Base-by-base conservation (phyloP, 441 rosid genomes). In the Omphalea diandra region DNA sequence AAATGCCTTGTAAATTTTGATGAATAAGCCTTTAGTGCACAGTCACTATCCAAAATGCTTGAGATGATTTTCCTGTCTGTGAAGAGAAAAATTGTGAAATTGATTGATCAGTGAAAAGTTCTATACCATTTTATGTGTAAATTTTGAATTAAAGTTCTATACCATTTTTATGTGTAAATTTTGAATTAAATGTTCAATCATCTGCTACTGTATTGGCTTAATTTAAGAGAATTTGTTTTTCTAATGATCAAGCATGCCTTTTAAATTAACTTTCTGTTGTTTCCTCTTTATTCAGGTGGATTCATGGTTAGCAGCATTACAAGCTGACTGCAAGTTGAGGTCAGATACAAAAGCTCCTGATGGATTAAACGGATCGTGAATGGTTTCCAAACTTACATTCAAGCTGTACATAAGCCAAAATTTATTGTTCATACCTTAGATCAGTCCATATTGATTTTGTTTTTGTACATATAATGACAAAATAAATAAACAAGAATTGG, bases 301-400 rank as follows among this genome's bases (percentile, higher is more conserved):
- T 70, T 76, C 94, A 3, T 94, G 98, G 98, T 55, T 91, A 76
- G 74, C 79, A 15, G 80, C 85, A 56, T 70, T 94, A 75, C 77
- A 78, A 64, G 55, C 66, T 9, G 93, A 91, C 59, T 84, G 84
- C 87, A 84, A 84, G 70, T 47, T 63, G 65, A 86, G 60, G 31
- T 57, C 77, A 26, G 83, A 80, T 71, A 59, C 72, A 9, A 77
- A 81, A 67, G 70, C 72, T 36, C 77, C 81, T 32, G 79, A 82
- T 66, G 89, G 85, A 61, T 72, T 69, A 43, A 65, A 70, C n/a
- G n/a, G n/a, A n/a, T n/a, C n/a, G n/a, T 79, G 70, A 68, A 65
- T 40, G 38, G 31, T 31, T 46, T n/a, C 20, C 8, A 35, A 31
- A 46, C 29, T 20, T 24, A 22, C 60, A 62, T 26, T 54, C 36